A percentile compares a stretch with the other conserved stretches of the same genome.
These are phyloP conservation scores for Gossypium trilobum DNA, from an alignment of 441 rosid genomes.

Conservation along the genomic window DNA sequence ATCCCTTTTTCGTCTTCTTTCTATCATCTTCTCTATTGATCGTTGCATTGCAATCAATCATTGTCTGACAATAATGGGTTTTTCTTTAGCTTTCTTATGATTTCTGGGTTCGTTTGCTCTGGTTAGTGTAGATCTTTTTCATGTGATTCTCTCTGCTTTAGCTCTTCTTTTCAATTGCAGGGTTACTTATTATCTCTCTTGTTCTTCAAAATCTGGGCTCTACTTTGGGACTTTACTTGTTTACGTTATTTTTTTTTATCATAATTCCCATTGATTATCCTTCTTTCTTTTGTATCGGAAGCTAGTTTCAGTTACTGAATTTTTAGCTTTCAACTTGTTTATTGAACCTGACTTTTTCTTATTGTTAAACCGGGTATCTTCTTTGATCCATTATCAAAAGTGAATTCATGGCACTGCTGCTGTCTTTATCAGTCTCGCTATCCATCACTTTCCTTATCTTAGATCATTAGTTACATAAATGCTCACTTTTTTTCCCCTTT, in stretches of 20 bases:
- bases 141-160: not conserved
- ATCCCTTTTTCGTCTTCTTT: not conserved
- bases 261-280: not conserved
- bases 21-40: not conserved
- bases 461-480: not conserved
- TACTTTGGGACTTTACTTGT: not conserved
- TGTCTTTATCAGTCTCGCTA: not conserved
- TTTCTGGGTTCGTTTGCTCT: not conserved
- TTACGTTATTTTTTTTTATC: not conserved
- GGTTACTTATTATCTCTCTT: not conserved
- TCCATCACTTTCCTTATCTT: not conserved
- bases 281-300: not conserved
- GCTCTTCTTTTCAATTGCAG: not conserved
- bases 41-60: not conserved
- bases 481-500: not conserved
- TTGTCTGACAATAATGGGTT: not conserved
- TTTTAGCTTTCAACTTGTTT: conserved; percentile 4
- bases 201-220: not conserved
- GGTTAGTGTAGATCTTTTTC: not conserved
- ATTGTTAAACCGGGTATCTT: conserved; percentile 12
- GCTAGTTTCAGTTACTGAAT: conserved; percentile 5
- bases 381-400: not conserved
- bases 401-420: not conserved
- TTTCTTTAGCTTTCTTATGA: not conserved
- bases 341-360: conserved; percentile 4